Base-by-base conservation (phyloP, 441 rosid genomes). In the Corymbia calophylla region DNA sequence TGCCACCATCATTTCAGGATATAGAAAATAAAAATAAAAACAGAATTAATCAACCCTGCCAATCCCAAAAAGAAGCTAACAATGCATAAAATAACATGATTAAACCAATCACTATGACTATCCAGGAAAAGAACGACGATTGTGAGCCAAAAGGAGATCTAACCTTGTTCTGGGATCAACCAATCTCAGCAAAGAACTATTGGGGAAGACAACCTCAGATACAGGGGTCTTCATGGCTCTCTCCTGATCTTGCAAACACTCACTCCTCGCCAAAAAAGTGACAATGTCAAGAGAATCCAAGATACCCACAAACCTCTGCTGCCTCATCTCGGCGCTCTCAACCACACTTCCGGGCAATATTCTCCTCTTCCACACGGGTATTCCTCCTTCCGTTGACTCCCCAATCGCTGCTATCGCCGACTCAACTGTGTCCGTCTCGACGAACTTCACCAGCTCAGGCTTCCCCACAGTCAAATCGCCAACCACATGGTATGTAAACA, bases 381-480 rank as follows among this genome's bases (percentile, higher is more conserved):
- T 95, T 58, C 99, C 99, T 53, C 99, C 96, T 91, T 97, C 99
- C 1, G 98, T 95, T 25, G 98, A 96, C 87, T 96, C 98, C 25
- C 99, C 96, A 16, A 98, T 98, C 2, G 99, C 98, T 86, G 92
- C 88, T 58, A 97, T 95, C 9, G 99, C 99, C 17, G 96, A 92
- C 91, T 96, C 99, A 32, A 98, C 94, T 14, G 96, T 96, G 94
- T 96, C 98, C 7, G 96, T 94, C 93, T 98, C 99, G 77, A 87
- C 91, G 87, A 98, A 97, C 92, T 98, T 99, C 27, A 93, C 94
- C 92, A 97, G 91, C 92, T 97, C 99, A 31, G 99, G 99, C 94
- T 98, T 98, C 89, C 99, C 99, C 88, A 98, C 99, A 53, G 99
- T 98, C 90, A 98, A 96, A 96, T 98, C 99, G 29, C 99, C 99